Evolutionary conservation across 2,329 filamentous ascomycete species (phyloP), one percentile per base, ranked within the genome.

Genomic region (Pseudovirgaria hyperparasitica): DNA sequence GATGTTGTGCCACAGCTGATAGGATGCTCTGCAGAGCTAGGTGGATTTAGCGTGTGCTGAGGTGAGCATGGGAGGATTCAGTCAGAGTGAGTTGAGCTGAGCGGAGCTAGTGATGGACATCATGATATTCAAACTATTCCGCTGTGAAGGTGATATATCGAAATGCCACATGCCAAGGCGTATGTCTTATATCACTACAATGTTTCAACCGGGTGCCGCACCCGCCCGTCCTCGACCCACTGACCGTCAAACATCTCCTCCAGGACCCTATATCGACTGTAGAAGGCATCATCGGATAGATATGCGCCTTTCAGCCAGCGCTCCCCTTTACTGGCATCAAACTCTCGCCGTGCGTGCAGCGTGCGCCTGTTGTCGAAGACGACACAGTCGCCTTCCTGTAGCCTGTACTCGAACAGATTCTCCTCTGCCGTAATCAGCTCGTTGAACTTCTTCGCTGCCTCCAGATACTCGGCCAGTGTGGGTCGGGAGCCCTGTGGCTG

Each of bases 351-450:
- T 1, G 85, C 87, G 58, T 96, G 90, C 46, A 92, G 54, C n/a
- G 92, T 65, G 11, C 87, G 67, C 32, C 73, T 58, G 47, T 96
- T 96, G 49, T 92, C 78, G 47, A 98, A 96, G n/a, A 98, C 66
- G 9, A 86, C 85, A 47, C 84, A 92, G 45, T 93, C 81, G 3
- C 87, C 90, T 4, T 80, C 73, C 28, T 72, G 60, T 52, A 94
- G 61, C 52, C 77, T 77, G 32, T 77, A 63, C 58, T 87, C 67
- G 44, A 76, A 78, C 28, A 84, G 54, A 33, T 70, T 70, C 4
- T 58, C 46, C 0, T 64, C 55, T 1, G 60, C 46, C 37, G 82
- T 74, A 14, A 90, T 54, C 0, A 68, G 37, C 0, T 48, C 32
- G 25, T 73, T 65, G 41, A 92, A 84, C 2, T 50, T 44, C 18